phyloP scores from a whole-genome alignment of 345 rosid species.

The Punica granatum region DNA sequence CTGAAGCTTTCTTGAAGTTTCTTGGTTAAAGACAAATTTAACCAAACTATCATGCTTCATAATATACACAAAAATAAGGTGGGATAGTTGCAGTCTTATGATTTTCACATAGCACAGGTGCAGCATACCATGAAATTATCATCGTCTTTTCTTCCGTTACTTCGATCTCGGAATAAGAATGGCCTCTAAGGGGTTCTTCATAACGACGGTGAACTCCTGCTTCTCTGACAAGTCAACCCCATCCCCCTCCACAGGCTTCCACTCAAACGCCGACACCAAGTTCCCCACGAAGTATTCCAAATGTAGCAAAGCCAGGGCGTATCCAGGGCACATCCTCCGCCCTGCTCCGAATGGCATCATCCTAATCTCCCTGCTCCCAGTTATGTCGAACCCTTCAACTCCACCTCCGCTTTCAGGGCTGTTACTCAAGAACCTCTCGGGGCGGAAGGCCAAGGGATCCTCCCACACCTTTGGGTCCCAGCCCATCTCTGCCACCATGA shows the following conservation, averaged over 20 bases:
- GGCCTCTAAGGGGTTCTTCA: background rate
- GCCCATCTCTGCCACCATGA: constrained; percentile 8
- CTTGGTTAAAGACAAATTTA: no score
- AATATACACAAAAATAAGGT: no score
- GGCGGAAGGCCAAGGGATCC: constrained; percentile 10
- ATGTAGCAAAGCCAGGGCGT: constrained; percentile 2
- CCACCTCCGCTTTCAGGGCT: background rate
- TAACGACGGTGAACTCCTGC: constrained; percentile 2
- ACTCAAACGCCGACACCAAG: constrained; percentile 1
- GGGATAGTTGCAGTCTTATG: no score
- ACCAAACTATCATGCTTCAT: no score
- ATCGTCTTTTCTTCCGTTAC: no score
- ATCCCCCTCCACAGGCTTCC: constrained; percentile 7
- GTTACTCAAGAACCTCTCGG: constrained; percentile 10
- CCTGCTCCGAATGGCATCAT: constrained; percentile 17
- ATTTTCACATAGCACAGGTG: no score
- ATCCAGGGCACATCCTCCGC: constrained; percentile 11
- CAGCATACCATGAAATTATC: no score
- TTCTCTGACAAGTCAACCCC: constrained; percentile 4
- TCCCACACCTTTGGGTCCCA: constrained; percentile 5
- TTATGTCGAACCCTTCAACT: constrained; percentile 5
- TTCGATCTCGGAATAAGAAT: background rate
- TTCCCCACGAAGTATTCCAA: constrained; percentile 14
- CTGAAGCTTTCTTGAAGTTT: no score
- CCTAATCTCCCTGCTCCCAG: constrained; percentile 13